Conservation (phyloP, 2,329 filamentous ascomycete genomes). For the Colletotrichum cereale region DNA sequence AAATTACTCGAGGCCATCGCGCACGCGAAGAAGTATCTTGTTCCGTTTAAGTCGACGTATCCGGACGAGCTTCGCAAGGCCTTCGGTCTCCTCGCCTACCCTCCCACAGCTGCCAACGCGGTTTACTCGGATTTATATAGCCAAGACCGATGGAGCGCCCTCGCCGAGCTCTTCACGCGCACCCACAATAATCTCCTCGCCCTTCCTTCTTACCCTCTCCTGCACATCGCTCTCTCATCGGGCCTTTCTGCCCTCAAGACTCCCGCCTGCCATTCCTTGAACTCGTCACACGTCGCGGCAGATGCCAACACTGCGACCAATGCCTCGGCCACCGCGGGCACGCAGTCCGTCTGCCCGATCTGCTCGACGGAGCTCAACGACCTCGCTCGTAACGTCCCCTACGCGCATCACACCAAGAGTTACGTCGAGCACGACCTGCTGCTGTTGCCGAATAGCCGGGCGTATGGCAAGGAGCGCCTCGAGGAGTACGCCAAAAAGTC, state of each 20-base stretch:
- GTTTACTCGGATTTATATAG: slow-evolving; percentile 75
- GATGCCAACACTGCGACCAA: slow-evolving; percentile 53
- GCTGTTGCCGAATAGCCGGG: slow-evolving; percentile 86
- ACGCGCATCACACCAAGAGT: slow-evolving; percentile 95
- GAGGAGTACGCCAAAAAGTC: slow-evolving; percentile 84
- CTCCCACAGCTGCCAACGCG: slow-evolving; percentile 63
- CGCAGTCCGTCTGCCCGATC: slow-evolving; percentile 81
- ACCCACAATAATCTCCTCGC: slow-evolving; percentile 90
- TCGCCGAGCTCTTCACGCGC: slow-evolving; percentile 83
- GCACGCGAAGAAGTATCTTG: slow-evolving; percentile 86
- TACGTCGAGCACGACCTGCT: slow-evolving; percentile 90
- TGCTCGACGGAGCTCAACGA: slow-evolving; percentile 96
- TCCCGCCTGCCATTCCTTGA: slow-evolving; percentile 84
- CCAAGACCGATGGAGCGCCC: slow-evolving; percentile 76
- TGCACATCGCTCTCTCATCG: slow-evolving; percentile 91
- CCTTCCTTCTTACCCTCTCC: slow-evolving; percentile 83
- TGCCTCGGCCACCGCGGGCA: slow-evolving; percentile 35
- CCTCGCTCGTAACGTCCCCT: slow-evolving; percentile 88
- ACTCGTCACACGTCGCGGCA: slow-evolving; percentile 59
- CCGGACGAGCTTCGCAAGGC: slow-evolving; percentile 78
- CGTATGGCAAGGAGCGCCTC: slow-evolving; percentile 83
- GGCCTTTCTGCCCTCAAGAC: slow-evolving; percentile 97
- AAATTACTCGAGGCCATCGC: slow-evolving; percentile 82
- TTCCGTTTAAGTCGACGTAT: slow-evolving; percentile 76
- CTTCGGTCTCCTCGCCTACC: slow-evolving; percentile 84